These are phyloP conservation scores for Lichina pygmaea DNA, from an alignment of 495 filamentous ascomycete species.

Conservation along the genomic window DNA sequence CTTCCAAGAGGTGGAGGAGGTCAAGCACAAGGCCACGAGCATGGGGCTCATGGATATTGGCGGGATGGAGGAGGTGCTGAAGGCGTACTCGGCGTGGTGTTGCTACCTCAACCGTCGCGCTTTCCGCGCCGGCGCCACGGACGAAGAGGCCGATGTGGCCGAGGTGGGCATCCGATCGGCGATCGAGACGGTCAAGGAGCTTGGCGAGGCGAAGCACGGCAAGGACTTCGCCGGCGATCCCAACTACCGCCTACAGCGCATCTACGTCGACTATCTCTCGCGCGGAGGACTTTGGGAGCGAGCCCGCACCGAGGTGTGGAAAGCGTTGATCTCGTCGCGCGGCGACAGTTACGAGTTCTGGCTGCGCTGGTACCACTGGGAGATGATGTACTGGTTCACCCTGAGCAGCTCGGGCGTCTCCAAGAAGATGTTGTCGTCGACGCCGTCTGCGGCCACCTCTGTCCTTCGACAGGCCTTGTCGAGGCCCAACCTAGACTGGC, in stretches of 20 bases:
- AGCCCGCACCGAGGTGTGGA: constrained; percentile 43
- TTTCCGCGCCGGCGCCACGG: constrained; percentile 45
- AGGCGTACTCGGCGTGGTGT: constrained; percentile 81
- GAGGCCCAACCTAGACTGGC: constrained; percentile 56
- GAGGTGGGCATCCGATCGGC: constrained; percentile 72
- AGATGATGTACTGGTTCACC: constrained; percentile 37
- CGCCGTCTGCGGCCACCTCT: constrained; percentile 36
- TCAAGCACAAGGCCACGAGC: constrained; percentile 79
- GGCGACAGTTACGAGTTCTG: constrained; percentile 74
- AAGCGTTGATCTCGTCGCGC: constrained; percentile 34
- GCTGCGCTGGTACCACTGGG: constrained; percentile 76
- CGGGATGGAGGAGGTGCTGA: constrained; percentile 63
- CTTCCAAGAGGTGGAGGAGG: constrained; percentile 56
- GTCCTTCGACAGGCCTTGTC: constrained; percentile 50
- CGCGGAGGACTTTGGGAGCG: constrained; percentile 40
- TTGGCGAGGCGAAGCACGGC: constrained; percentile 51
- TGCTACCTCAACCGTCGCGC: constrained; percentile 67
- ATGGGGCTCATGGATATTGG: constrained; percentile 45
- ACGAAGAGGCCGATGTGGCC: constrained; percentile 74
- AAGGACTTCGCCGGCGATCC: constrained; percentile 61
- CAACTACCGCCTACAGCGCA: constrained; percentile 62
- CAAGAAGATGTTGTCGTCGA: constrained; percentile 9
- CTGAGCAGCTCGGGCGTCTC: constrained; percentile 2
- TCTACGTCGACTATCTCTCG: constrained; percentile 71
- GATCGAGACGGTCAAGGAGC: constrained; percentile 52